phyloP scores from a whole-genome alignment of 179 eudicot genomes.

The Gypsophila paniculata region DNA sequence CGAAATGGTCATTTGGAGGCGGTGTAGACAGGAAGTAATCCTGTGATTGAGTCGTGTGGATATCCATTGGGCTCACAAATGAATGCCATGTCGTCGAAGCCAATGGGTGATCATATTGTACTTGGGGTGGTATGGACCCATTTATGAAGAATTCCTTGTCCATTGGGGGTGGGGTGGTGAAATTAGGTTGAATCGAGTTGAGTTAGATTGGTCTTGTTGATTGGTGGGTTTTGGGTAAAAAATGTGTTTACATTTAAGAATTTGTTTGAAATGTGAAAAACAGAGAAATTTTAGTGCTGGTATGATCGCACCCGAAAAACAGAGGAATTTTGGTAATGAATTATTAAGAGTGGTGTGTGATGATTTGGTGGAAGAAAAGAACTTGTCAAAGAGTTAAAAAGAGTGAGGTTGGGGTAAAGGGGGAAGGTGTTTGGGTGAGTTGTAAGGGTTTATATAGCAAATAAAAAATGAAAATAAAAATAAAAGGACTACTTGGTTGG shows the following conservation, averaged over 20 bases:
- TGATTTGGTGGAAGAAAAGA: too few relatives aligned
- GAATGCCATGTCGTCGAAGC: slow-evolving; percentile 36
- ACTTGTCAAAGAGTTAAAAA: not conserved
- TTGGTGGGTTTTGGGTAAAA: not conserved
- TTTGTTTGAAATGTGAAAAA: slow-evolving; percentile 11
- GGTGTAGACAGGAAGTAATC: slow-evolving; percentile 35
- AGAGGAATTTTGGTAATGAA: not conserved
- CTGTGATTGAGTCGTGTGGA: slow-evolving; percentile 31
- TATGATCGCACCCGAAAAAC: not conserved
- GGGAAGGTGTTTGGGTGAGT: slow-evolving; percentile 27
- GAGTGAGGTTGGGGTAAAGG: slow-evolving; percentile 3
- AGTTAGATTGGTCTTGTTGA: not conserved
- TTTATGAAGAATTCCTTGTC: slow-evolving; percentile 56
- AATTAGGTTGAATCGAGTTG: not conserved
- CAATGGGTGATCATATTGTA: slow-evolving; percentile 33
- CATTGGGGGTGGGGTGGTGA: slow-evolving; percentile 35
- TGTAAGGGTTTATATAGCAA: slow-evolving; percentile 26
- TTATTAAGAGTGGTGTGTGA: too few relatives aligned
- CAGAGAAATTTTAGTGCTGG: slow-evolving; percentile 2
- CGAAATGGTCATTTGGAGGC: slow-evolving; percentile 33
- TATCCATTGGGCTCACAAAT: slow-evolving; percentile 27
- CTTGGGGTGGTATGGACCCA: slow-evolving; percentile 28
- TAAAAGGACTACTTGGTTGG: too few relatives aligned
- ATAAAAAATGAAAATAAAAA: not conserved
- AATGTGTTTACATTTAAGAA: slow-evolving; percentile 15